Base-by-base conservation (phyloP, 2,329 filamentous ascomycete species). In the Xylariaceae sp. region DNA sequence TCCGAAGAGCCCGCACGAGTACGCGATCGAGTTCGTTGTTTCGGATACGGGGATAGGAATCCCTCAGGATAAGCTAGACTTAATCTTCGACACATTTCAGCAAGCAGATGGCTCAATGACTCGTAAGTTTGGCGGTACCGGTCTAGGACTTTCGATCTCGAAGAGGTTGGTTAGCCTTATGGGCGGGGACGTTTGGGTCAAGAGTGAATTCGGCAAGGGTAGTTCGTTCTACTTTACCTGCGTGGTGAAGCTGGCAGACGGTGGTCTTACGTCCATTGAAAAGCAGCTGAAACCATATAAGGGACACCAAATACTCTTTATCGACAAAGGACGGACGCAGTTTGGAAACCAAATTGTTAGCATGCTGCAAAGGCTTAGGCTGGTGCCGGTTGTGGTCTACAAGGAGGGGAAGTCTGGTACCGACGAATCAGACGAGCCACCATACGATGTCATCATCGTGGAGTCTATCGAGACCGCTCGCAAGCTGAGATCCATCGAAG, bases 11-110 rank as follows among this genome's bases (percentile, higher is more conserved):
- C 79, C 82, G 10, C 88, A 89, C 65, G 90, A 97, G 73, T 96
- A 96, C 66, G 89, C 92, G 23, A 93, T 97, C 72, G 92, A 98
- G 75, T 98, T 98, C 75, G 88, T 93, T 52, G 95, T 99, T 32
- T 90, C 90, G 19, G 95, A 98, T 73, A 98, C 95, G 37, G 95
- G 95, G 65, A 99, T 98, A 68, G 95, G 95, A 67, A 98, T 98
- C 67, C 91, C 93, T 67, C 85, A 89, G 62, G 93, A 98, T 76
- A 98, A 98, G 78, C 84, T 98, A 50, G 92, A 96, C 71, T 81
- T 98, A 63, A 98, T 99, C 71, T 98, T 99, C 75, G 95, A 98
- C 76, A 98, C 93, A 0, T 98, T 98, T 86, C 93, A 97, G 74
- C 95, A 98, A 77, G 95, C 95, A 19, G 95, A 98, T 72, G 93